Evolutionary conservation across 805 yeast species (phyloP), one percentile per base, ranked within the genome.

Genomic region (Komagataella pastoris): DNA sequence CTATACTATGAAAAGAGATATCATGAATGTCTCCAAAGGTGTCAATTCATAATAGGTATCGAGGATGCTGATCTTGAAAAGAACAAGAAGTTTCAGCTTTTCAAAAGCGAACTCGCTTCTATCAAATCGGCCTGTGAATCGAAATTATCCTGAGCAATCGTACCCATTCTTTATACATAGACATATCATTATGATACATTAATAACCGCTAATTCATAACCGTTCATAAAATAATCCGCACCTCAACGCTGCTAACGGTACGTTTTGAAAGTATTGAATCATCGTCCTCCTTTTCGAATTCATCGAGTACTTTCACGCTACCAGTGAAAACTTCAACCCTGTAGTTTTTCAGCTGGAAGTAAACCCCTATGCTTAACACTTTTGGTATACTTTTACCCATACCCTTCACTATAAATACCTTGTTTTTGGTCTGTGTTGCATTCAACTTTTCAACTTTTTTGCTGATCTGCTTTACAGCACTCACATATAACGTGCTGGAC

Each of bases 321-420:
- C 76, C 81, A 0, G 96, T 88, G 24, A 65, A 62, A 1, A 85
- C 59, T 10, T 84, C 88, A 7, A 86, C 78, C 53, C 61, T 69
- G 59, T 75, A 69, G 7, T 75, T 72, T 46, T 72, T 67, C 40
- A 76, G 74, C 57, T 77, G 76, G 60, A 81, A 84, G 58, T 80
- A 75, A 24, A 79, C 62, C 0, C 79, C 95, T 1, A 89, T 55
- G 12, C 81, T 69, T n/a, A 85, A 54, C 0, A 83, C 79, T 58
- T 77, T 83, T 49, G 75, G 80, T 7, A 85, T 78, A 7, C 90
- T 76, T 52, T 71, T 74, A 1, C 96, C 96, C 84, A 87, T 81
- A 0, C 95, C 97, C 51, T 77, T 65, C 2, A 89, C 74, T 6
- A 88, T 71, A 59, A 69, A 77, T 44, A 69, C 71, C 52, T 72